phyloP scores from a whole-genome alignment of 2,329 filamentous ascomycete species.

The Thyridium curvatum region DNA sequence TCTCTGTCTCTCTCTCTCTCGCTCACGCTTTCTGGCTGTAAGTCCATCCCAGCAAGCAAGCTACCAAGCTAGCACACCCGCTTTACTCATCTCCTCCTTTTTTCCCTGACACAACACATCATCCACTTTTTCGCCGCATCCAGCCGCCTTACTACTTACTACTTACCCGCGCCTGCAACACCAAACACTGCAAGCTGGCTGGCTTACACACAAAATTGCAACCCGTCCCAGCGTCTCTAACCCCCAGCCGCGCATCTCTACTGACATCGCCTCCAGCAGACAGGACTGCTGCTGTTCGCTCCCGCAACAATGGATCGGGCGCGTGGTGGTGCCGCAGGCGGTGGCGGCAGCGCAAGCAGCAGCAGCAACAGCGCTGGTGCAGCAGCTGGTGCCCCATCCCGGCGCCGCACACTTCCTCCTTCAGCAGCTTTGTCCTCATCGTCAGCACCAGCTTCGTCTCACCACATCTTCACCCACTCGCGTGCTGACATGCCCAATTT shows the following conservation, averaged over 20 bases:
- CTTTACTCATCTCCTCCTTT: not conserved
- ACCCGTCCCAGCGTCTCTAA: not conserved
- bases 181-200: not conserved
- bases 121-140: slow-evolving; percentile 1
- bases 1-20: not conserved
- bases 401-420: no score
- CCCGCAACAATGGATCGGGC: slow-evolving; percentile 10
- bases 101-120: slow-evolving; percentile 1
- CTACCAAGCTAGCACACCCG: not conserved
- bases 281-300: not conserved
- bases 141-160: not conserved
- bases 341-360: slow-evolving; percentile 6
- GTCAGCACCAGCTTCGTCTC: no score
- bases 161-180: no score
- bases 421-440: no score
- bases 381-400: no score
- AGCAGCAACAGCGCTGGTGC: no score
- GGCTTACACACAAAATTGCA: slow-evolving; percentile 5
- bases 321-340: slow-evolving; percentile 3
- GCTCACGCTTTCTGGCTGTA: slow-evolving; percentile 1
- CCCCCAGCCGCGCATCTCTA: not conserved
- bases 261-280: not conserved
- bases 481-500: no score
- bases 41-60: slow-evolving; percentile 1
- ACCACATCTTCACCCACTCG: no score